A percentile compares a stretch with the other conserved stretches of the same genome.
Evolutionary conservation across 805 yeast genomes (phyloP).

Genomic region (Candida montana): DNA sequence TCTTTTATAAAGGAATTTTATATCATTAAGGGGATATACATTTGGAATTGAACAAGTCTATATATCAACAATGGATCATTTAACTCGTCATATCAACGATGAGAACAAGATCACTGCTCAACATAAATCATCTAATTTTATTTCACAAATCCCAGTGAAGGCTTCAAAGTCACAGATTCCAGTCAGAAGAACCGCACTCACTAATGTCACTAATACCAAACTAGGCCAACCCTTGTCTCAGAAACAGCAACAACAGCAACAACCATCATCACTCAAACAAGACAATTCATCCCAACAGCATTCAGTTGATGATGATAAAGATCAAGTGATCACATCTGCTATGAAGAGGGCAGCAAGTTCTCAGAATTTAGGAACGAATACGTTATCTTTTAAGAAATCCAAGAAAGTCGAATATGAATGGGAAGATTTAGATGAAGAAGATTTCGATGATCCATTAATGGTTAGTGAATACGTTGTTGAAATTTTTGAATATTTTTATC

Average conservation of each 20-base stretch:
- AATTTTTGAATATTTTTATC: conserved; percentile 74
- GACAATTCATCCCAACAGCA: conserved; percentile 6
- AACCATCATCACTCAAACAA: too few species aligned
- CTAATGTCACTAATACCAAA: conserved; percentile 27
- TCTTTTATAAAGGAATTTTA: too few species aligned
- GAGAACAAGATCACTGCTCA: conserved; percentile 17
- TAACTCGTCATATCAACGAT: conserved; percentile 15
- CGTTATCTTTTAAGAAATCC: conserved; percentile 18
- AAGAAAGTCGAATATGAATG: conserved; percentile 35
- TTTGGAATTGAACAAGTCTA: too few species aligned
- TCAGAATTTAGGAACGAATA: conserved; percentile 13
- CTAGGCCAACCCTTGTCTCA: conserved; percentile 4
- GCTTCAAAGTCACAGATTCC: conserved; percentile 24
- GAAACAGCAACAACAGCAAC: neutral
- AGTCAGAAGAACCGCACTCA: conserved; percentile 24
- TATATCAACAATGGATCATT: conserved; percentile 13
- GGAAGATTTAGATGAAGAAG: conserved; percentile 81
- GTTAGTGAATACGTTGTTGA: conserved; percentile 89
- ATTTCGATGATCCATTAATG: conserved; percentile 79
- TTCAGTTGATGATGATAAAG: conserved; percentile 11
- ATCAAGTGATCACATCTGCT: conserved; percentile 44
- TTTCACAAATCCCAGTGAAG: conserved; percentile 1
- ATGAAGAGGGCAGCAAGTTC: conserved; percentile 36
- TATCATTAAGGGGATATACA: too few species aligned
- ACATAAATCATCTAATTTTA: conserved; percentile 4